Evolutionary conservation across 768 basidiomycete species (phyloP).

Genomic region (Russula brevipes): DNA sequence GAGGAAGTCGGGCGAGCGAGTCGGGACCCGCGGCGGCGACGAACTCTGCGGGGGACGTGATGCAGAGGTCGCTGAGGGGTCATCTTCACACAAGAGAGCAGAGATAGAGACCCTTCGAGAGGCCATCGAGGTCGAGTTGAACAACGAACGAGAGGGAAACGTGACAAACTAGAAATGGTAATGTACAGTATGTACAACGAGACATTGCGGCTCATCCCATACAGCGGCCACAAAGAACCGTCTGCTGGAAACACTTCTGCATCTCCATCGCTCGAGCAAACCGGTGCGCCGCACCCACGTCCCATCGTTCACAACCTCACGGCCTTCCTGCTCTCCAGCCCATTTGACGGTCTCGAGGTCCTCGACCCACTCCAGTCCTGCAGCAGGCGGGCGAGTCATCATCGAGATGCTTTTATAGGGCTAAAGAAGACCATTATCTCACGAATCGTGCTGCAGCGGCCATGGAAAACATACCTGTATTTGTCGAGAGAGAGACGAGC

Average conservation of each 20-base stretch:
- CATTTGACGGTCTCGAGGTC: slow-evolving; percentile 83
- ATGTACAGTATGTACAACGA: slow-evolving; percentile 62
- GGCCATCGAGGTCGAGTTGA: slow-evolving; percentile 39
- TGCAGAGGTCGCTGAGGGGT: slow-evolving; percentile 1
- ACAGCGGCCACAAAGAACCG: slow-evolving; percentile 59
- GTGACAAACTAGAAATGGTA: slow-evolving; percentile 23
- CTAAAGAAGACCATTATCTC: slow-evolving; percentile 34
- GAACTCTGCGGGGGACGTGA: too few relatives aligned
- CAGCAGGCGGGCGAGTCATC: slow-evolving; percentile 65
- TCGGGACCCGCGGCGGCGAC: slow-evolving; percentile 7
- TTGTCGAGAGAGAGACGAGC: slow-evolving; percentile 36
- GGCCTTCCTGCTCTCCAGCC: slow-evolving; percentile 62
- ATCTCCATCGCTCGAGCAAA: slow-evolving; percentile 33
- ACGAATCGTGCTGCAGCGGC: not conserved
- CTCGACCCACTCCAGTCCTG: slow-evolving; percentile 71
- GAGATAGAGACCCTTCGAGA: slow-evolving; percentile 72
- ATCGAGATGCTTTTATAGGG: slow-evolving; percentile 85
- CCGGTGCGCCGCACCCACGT: slow-evolving; percentile 81
- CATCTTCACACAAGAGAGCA: slow-evolving; percentile 59
- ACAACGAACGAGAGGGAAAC: too few relatives aligned
- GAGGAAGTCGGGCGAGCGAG: not conserved
- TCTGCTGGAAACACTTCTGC: slow-evolving; percentile 35
- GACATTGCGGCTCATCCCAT: slow-evolving; percentile 83
- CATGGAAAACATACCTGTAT: slow-evolving; percentile 47
- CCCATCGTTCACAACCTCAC: slow-evolving; percentile 49